Base-by-base conservation (phyloP, 768 basidiomycete species). In the Mycena belliarum region DNA sequence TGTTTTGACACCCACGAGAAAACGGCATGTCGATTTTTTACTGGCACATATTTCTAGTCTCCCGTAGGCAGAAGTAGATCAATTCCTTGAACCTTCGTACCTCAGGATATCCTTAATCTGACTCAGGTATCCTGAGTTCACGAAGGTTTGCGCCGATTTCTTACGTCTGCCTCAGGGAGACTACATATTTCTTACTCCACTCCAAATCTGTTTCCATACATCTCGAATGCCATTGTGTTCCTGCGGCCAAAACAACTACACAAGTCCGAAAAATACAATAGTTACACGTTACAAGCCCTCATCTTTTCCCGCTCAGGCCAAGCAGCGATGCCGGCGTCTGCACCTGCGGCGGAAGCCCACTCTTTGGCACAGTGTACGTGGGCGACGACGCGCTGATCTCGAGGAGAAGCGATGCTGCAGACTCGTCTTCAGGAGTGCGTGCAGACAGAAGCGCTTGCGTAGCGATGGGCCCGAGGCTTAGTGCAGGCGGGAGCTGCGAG, bases 341-440 rank as follows among this genome's bases (percentile, higher is more conserved):
- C 6, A 66, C 70, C 32, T 72, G 59, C 16, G 57, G 59, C 23
- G 45, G 58, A 1, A 48, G 29, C 6, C 14, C 45, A 44, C 49
- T 47, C 24, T 51, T 48, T 11, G 25, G 18, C 53, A 55, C 52
- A 18, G 26, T 45, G 35, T 57, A 53, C 11, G 60, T 54, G 32
- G 78, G 74, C 35, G 75, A 74, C 29, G 80, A 79, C 1, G 78
- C 74, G 62, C 82, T 79, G 59, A 89, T 88, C 59, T 87, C 84
- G 37, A 89, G 69, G 15, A 89, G 69, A 57, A 89, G 72, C 4
- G 87, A 83, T 16, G 87, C 88, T 0, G 87, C 88, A 0, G 77
- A 79, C 72, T 89, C 85, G 66, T 91, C 88, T 52, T 89, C 88
- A 0, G 84, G 81, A 6, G 83, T 82, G 45, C 75, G 77, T 37